Evolutionary conservation across 306 rosid genomes (phyloP).

Genomic region (Vigna trinervia): DNA sequence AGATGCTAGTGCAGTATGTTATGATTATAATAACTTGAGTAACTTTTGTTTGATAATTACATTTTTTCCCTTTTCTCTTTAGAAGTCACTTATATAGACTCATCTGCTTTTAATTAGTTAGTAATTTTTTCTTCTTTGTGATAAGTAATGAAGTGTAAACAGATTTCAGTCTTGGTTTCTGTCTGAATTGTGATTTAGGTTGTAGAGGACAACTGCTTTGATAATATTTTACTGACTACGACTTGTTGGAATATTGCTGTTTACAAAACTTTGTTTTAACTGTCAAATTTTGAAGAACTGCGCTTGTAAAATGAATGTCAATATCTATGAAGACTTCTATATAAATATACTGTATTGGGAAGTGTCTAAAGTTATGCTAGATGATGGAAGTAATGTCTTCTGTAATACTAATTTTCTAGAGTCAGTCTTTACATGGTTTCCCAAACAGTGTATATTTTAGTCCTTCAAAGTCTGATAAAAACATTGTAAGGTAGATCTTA

Average conservation of each 20-base stretch:
- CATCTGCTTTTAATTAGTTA: not conserved
- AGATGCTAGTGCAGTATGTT: not conserved
- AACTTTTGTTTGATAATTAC: conserved; percentile 4
- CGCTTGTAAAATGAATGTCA: not conserved
- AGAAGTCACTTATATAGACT: not conserved
- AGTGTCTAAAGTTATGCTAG: not conserved
- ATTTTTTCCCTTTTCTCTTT: not conserved
- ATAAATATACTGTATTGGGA: not conserved
- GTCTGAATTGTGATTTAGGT: not conserved
- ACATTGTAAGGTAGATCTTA: not conserved
- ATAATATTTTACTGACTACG: not conserved
- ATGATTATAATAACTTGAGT: not conserved
- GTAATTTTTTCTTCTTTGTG: not conserved
- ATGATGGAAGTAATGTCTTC: not conserved
- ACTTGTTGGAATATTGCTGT: not conserved
- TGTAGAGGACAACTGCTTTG: conserved; percentile 1
- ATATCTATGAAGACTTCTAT: not conserved
- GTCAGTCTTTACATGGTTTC: not conserved
- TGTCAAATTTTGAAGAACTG: conserved; percentile 4
- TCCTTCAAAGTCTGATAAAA: conserved; percentile 3
- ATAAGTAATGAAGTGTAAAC: not conserved
- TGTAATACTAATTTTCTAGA: not conserved
- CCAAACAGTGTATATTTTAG: not conserved
- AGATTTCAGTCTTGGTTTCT: not conserved
- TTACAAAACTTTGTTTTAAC: not conserved